These are phyloP conservation scores for Metschnikowia drakensbergensis DNA, from an alignment of 805 yeast species.

Conservation along the genomic window DNA sequence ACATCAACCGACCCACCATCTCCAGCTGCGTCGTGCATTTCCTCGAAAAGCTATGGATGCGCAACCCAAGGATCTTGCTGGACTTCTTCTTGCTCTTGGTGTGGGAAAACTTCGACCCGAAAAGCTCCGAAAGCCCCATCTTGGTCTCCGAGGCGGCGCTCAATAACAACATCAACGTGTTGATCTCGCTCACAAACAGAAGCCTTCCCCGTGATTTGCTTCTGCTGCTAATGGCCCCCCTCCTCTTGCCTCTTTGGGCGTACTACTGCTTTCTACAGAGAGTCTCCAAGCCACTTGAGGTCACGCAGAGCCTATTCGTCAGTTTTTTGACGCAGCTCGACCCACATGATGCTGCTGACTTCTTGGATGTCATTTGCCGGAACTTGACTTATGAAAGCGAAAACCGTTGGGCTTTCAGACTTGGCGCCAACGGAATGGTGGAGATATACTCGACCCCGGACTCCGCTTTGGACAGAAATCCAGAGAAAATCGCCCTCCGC, in stretches of 20 bases:
- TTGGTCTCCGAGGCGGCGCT: conserved; percentile 46
- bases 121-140: conserved; percentile 13
- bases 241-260: conserved; percentile 41
- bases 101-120: conserved; percentile 45
- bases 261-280: conserved; percentile 37
- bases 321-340: conserved; percentile 29
- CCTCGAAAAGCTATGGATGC: conserved; percentile 47
- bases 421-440: conserved; percentile 39
- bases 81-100: conserved; percentile 58
- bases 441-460: conserved; percentile 21
- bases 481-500: conserved; percentile 25
- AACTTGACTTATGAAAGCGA: conserved; percentile 31
- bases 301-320: conserved; percentile 37
- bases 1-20: conserved; percentile 58
- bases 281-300: conserved; percentile 28
- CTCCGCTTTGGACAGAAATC: conserved; percentile 5
- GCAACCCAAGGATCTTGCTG: conserved; percentile 45
- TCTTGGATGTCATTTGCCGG: conserved; percentile 29
- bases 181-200: conserved; percentile 56
- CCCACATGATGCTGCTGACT: conserved; percentile 15
- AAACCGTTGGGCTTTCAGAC: conserved; percentile 38
- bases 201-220: conserved; percentile 25
- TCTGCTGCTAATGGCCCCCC: conserved; percentile 26
- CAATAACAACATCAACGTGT: conserved; percentile 61
- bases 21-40: conserved; percentile 54